Evolutionary conservation across 352 stramenopile species (phyloP).

Genomic region (Sclerospora graminicola): DNA sequence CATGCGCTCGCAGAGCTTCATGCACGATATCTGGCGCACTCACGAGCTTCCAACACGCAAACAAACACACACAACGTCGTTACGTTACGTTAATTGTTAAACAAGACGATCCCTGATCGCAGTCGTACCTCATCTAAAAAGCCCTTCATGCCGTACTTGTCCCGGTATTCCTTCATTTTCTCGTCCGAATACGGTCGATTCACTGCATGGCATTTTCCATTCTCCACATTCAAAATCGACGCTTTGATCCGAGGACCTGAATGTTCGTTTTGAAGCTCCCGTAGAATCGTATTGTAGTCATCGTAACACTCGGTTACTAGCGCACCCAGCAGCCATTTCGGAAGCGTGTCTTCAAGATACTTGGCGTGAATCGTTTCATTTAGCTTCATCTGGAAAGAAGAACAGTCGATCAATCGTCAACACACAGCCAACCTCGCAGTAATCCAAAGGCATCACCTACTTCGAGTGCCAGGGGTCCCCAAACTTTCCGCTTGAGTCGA

Average conservation of each 20-base stretch:
- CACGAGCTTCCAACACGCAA: slow-evolving; percentile 35
- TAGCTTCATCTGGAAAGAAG: slow-evolving; percentile 49
- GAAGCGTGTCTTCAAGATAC: slow-evolving; percentile 77
- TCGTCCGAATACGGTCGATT: slow-evolving; percentile 47
- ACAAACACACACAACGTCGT: not conserved
- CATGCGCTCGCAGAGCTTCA: slow-evolving; percentile 54
- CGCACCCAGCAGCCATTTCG: slow-evolving; percentile 65
- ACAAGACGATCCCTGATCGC: too few species aligned
- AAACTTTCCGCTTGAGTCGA: slow-evolving; percentile 66
- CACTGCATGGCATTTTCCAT: slow-evolving; percentile 34
- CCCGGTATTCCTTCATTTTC: slow-evolving; percentile 39
- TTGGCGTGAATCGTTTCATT: slow-evolving; percentile 71
- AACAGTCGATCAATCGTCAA: not conserved
- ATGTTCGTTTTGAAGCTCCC: slow-evolving; percentile 42
- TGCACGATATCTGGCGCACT: slow-evolving; percentile 75
- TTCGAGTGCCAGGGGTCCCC: slow-evolving; percentile 72
- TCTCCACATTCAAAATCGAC: slow-evolving; percentile 61
- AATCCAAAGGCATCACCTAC: slow-evolving; percentile 15
- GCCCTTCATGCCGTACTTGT: slow-evolving; percentile 55
- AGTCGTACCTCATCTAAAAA: slow-evolving; percentile 82
- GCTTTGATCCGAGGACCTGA: slow-evolving; percentile 41
- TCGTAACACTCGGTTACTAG: slow-evolving; percentile 72
- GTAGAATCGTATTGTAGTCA: slow-evolving; percentile 73
- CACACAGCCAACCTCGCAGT: too few species aligned
- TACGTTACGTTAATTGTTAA: too few species aligned